Conservation (phyloP, 805 yeast species). For the Monosporozyma unispora region DNA sequence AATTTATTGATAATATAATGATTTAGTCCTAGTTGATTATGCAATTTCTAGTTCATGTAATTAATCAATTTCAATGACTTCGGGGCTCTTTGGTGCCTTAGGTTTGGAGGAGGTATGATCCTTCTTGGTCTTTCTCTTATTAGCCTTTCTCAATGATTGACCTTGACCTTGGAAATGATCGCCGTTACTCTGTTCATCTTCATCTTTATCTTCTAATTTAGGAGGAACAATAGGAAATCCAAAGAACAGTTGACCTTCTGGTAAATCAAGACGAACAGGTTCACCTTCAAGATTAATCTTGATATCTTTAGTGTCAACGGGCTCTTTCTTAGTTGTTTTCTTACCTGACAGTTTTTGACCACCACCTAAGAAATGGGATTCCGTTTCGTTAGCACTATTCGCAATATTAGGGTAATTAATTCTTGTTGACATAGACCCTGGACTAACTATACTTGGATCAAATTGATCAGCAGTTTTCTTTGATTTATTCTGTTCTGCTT, state of each 20-base stretch:
- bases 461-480: constrained; percentile 26
- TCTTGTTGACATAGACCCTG: constrained; percentile 68
- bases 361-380: constrained; percentile 41
- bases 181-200: constrained; percentile 9
- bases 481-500: constrained; percentile 18
- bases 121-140: constrained; percentile 56
- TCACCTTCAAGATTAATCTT: constrained; percentile 48
- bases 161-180: constrained; percentile 56
- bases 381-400: constrained; percentile 31
- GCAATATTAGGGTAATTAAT: constrained; percentile 52
- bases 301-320: constrained; percentile 26
- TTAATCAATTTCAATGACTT: constrained; percentile 70
- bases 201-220: constrained; percentile 32
- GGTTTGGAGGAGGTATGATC: constrained; percentile 49
- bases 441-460: constrained; percentile 31
- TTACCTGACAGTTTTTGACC: constrained; percentile 71
- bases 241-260: constrained; percentile 82
- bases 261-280: constrained; percentile 64
- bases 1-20: not conserved
- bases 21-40: not conserved
- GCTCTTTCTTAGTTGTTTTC: constrained; percentile 3
- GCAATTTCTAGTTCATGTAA: not conserved
- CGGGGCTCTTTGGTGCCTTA: constrained; percentile 59
- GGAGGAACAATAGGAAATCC: constrained; percentile 71
- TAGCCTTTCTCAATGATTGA: constrained; percentile 60